Conservation (phyloP, 306 rosid genomes). For the Macrotyloma uniflorum region DNA sequence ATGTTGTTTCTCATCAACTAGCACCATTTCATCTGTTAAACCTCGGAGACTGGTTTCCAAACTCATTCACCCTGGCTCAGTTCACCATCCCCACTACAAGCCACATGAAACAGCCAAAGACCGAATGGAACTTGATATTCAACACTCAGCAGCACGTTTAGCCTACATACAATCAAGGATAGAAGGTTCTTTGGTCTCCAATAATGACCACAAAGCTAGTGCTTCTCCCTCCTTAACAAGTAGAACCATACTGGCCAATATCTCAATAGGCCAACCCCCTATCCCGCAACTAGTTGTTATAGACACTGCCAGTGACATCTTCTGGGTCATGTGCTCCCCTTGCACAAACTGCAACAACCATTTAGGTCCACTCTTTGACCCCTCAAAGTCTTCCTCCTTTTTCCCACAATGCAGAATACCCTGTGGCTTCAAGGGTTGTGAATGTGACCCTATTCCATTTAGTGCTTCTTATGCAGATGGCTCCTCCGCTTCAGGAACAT, state of each 20-base stretch:
- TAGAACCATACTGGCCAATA: slow-evolving; percentile 31
- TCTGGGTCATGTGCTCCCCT: slow-evolving; percentile 59
- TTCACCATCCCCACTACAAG: slow-evolving; percentile 42
- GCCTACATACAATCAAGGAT: slow-evolving; percentile 38
- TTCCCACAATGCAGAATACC: slow-evolving; percentile 14
- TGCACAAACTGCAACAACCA: slow-evolving; percentile 43
- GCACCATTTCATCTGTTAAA: slow-evolving; percentile 26
- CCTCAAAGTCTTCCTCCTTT: slow-evolving; percentile 50
- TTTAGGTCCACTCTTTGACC: slow-evolving; percentile 33
- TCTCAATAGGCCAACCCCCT: slow-evolving; percentile 60
- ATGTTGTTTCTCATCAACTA: slow-evolving; percentile 37
- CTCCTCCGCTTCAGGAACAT: slow-evolving; percentile 26
- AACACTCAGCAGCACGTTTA: slow-evolving; percentile 34
- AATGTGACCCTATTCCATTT: neutral
- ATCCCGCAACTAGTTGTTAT: slow-evolving; percentile 43
- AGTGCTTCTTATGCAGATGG: slow-evolving; percentile 27
- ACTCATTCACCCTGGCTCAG: slow-evolving; percentile 36
- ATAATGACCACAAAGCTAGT: neutral
- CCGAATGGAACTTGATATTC: slow-evolving; percentile 33
- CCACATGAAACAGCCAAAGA: slow-evolving; percentile 38
- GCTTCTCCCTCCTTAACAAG: slow-evolving; percentile 1
- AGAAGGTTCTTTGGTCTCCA: slow-evolving; percentile 6
- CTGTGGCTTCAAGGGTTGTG: slow-evolving; percentile 9
- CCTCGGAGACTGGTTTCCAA: slow-evolving; percentile 42
- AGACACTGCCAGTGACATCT: slow-evolving; percentile 47